Evolutionary conservation across 331 rosid species (phyloP).

Genomic region (Quercus tomentella): DNA sequence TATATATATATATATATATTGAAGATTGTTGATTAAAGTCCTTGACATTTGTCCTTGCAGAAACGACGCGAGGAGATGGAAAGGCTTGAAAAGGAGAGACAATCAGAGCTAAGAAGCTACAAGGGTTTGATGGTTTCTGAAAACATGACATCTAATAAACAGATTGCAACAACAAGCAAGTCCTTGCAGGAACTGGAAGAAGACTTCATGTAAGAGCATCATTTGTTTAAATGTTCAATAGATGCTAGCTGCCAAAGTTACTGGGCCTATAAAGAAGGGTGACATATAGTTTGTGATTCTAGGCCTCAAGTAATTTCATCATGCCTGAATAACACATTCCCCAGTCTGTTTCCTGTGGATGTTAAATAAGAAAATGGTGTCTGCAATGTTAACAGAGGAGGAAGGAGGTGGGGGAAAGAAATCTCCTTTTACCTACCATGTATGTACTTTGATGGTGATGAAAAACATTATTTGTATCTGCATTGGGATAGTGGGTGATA

Average conservation of each 20-base stretch:
- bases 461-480: not conserved
- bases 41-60: conserved; percentile 31
- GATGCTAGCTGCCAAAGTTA: conserved; percentile 1
- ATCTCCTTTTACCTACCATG: not conserved
- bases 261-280: conserved; percentile 3
- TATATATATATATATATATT: not conserved
- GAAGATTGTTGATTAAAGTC: not conserved
- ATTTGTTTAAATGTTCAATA: not conserved
- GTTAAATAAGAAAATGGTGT: not conserved
- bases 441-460: conserved; percentile 10
- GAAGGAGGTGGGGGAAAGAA: not conserved
- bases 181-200: conserved; percentile 96
- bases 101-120: conserved; percentile 85
- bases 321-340: not conserved
- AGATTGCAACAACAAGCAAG: conserved; percentile 72
- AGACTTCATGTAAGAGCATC: conserved; percentile 76
- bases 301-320: not conserved
- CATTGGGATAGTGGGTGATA: conserved; percentile 1
- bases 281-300: conserved; percentile 20
- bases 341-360: not conserved
- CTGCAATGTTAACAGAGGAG: not conserved
- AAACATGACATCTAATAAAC: conserved; percentile 93
- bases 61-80: conserved; percentile 91
- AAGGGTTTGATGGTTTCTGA: conserved; percentile 90
- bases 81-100: conserved; percentile 85